A percentile compares a stretch with the other conserved stretches of the same genome.
phyloP scores from a whole-genome alignment of 1,284 basidiomycete species.

The Neotropicomus parvogracilis region DNA sequence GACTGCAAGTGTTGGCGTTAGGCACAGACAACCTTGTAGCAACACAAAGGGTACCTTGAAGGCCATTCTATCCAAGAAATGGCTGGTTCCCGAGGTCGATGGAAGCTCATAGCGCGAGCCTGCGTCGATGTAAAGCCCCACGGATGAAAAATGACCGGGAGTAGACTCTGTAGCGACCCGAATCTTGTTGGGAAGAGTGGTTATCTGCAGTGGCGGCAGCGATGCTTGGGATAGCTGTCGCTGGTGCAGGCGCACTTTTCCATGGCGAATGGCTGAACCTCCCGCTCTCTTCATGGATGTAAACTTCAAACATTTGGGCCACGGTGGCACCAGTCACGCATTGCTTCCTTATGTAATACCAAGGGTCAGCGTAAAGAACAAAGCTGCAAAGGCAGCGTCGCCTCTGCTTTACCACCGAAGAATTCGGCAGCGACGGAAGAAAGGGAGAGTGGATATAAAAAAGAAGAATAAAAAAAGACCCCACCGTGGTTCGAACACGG shows the following conservation, averaged over 20 bases:
- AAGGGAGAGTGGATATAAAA: too few relatives aligned
- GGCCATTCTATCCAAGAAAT: slow-evolving; percentile 92
- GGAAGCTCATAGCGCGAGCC: slow-evolving; percentile 89
- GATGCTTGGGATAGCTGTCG: slow-evolving; percentile 25
- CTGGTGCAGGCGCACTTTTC: slow-evolving; percentile 17
- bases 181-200: slow-evolving; percentile 89
- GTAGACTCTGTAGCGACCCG: slow-evolving; percentile 89
- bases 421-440: too few relatives aligned
- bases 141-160: slow-evolving; percentile 92
- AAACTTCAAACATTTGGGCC: slow-evolving; percentile 5
- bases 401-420: too few relatives aligned
- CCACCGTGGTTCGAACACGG: slow-evolving; percentile 43
- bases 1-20: slow-evolving; percentile 40
- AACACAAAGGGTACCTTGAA: slow-evolving; percentile 72
- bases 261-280: slow-evolving; percentile 24
- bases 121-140: slow-evolving; percentile 92
- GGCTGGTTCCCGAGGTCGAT: slow-evolving; percentile 77
- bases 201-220: slow-evolving; percentile 52
- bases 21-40: slow-evolving; percentile 5
- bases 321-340: background rate
- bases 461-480: slow-evolving; percentile 27
- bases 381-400: too few relatives aligned
- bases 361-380: too few relatives aligned
- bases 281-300: slow-evolving; percentile 29
- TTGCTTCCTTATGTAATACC: background rate